Base-by-base conservation (phyloP, 306 rosid species). In the Hippophae tibetana region DNA sequence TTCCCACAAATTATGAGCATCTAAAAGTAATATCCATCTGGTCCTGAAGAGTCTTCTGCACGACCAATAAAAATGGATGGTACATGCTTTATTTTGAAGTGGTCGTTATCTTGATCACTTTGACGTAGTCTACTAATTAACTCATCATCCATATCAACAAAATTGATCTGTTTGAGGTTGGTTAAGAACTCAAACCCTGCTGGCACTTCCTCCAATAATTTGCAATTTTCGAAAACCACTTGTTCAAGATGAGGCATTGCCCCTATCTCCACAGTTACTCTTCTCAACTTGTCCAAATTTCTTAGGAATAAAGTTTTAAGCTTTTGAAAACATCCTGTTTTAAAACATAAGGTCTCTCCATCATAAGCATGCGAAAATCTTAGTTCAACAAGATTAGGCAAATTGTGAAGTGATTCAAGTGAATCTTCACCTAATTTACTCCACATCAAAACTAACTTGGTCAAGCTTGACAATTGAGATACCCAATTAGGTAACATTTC, bases 401-500 rank as follows among this genome's bases (percentile, higher is more conserved):
- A 49, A 13, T 1, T 8, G n/a, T 49, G 53, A 49, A 49, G 53
- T 12, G 42, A 59, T 26, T 59, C 53, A 3, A 81, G 68, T 2
- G 79, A 78, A 50, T 81, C 83, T 27, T 62, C 40, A 43, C 54
- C 61, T 42, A 81, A 60, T 5, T 58, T 25, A 62, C 83, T 81
- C 81, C 83, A 72, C 54, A 56, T 78, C 26, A 81, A 70, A 55
- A 5, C 50, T 26, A 78, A 43, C 57, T 18, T 31, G 67, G 8
- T 41, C 50, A 77, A 25, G 66, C 78, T 10, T 57, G 7, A 60
- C 65, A 81, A 31, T 27, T 66, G 66, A 18, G 76, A 62, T 48
- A 78, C 66, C 83, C 86, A 78, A 23, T 55, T 31, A 2, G 81
- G 83, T n/a, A 81, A 49, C 62, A 43, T 72, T 42, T 58, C 76